These are phyloP conservation scores for Remersonia thermophila DNA, from an alignment of 2,329 filamentous ascomycete genomes.

Conservation along the genomic window DNA sequence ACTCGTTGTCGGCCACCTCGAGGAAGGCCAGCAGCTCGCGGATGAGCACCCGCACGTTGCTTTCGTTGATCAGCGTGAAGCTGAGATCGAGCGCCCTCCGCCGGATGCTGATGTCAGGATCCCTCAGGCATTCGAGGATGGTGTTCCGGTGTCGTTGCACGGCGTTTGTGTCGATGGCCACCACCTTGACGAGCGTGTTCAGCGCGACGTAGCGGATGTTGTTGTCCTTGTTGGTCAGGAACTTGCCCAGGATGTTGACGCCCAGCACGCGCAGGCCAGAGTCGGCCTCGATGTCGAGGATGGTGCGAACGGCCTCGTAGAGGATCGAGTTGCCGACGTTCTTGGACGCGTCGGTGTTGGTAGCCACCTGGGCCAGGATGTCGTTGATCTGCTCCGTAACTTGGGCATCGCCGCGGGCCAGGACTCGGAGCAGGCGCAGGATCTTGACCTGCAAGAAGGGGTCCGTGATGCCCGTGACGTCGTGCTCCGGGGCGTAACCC, in stretches of 20 bases:
- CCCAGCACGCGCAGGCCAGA: conserved; percentile 87
- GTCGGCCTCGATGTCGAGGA: conserved; percentile 95
- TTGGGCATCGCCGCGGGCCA: conserved; percentile 73
- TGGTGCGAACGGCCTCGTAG: conserved; percentile 93
- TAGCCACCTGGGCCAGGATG: conserved; percentile 92
- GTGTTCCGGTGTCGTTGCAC: conserved; percentile 96
- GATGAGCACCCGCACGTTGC: conserved; percentile 87
- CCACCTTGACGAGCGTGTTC: conserved; percentile 95
- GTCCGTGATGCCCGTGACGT: conserved; percentile 95
- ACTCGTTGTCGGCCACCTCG: conserved; percentile 94
- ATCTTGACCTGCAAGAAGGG: conserved; percentile 98
- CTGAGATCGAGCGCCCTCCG: conserved; percentile 91
- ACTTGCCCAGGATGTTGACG: conserved; percentile 97
- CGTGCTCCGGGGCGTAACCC: conserved; percentile 93
- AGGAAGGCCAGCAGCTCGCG: conserved; percentile 88
- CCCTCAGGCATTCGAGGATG: conserved; percentile 87
- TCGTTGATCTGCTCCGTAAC: conserved; percentile 98
- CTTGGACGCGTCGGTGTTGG: conserved; percentile 95
- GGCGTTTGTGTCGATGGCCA: conserved; percentile 93
- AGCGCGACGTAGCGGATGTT: conserved; percentile 97
- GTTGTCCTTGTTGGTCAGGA: conserved; percentile 96
- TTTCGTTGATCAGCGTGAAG: conserved; percentile 95
- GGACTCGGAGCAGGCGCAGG: conserved; percentile 68
- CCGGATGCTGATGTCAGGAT: conserved; percentile 96
- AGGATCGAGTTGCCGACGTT: conserved; percentile 97